Percentiles rank a stretch among this genome's conserved stretches.
Conservation (phyloP, 179 eudicot genomes). For the Camellia oleifera region DNA sequence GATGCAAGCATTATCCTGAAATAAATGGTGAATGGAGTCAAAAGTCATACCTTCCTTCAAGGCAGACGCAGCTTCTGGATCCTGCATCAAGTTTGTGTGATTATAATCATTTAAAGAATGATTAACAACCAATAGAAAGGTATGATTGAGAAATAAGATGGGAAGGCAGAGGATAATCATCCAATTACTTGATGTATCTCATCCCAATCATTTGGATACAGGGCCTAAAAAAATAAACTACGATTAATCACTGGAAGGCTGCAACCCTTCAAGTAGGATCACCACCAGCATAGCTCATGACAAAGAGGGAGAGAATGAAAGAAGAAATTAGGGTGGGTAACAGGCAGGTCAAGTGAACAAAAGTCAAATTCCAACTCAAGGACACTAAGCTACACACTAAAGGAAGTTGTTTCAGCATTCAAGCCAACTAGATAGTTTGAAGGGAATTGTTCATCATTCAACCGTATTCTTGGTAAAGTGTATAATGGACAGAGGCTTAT, state of each 20-base stretch:
- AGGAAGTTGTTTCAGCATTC: constrained; percentile 1
- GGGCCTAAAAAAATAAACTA: not conserved
- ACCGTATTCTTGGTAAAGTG: not conserved
- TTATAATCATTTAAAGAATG: constrained; percentile 2
- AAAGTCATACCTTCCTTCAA: constrained; percentile 38
- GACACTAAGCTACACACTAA: not conserved
- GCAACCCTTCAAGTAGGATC: not conserved
- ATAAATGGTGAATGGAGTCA: not conserved
- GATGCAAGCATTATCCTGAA: not conserved
- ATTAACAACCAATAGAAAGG: not conserved
- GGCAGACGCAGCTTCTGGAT: constrained; percentile 28
- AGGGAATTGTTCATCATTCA: not conserved
- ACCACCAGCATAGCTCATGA: not conserved
- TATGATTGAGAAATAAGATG: not conserved
- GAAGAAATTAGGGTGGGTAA: not conserved
- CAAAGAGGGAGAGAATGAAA: not conserved
- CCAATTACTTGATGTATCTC: not conserved
- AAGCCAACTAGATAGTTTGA: not conserved
- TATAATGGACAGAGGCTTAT: not conserved
- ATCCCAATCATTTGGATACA: not conserved
- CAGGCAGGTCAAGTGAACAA: not conserved
- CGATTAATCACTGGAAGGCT: not conserved
- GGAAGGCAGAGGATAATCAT: not conserved
- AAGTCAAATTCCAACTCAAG: not conserved
- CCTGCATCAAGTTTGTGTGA: constrained; percentile 27